Conservation (phyloP, 1,284 basidiomycete genomes). For the Xerocomus nothofagi region DNA sequence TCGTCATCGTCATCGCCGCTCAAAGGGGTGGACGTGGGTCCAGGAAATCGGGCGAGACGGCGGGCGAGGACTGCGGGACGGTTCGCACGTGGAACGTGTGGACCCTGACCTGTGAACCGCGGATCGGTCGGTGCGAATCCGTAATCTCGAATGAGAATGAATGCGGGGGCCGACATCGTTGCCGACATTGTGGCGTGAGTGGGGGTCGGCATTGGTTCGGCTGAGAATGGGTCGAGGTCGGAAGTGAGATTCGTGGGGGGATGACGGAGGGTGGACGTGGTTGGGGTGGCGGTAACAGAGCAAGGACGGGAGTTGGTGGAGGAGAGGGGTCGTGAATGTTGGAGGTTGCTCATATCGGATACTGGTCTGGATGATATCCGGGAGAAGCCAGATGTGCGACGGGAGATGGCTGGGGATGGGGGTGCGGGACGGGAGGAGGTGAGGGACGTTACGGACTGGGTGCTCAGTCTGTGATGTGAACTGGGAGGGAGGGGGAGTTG, state of each 20-base stretch:
- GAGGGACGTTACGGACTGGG: constrained; percentile 37
- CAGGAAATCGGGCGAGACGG: constrained; percentile 37
- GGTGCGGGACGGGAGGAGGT: constrained; percentile 63
- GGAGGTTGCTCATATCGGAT: constrained; percentile 18
- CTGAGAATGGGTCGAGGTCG: neutral
- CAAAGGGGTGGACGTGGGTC: constrained; percentile 17
- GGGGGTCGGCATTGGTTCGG: neutral
- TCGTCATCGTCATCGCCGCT: constrained; percentile 7
- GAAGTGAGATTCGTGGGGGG: neutral
- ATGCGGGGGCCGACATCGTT: constrained; percentile 7
- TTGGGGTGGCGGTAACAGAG: neutral
- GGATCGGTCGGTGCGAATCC: constrained; percentile 53
- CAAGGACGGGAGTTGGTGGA: no score
- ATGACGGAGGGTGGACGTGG: neutral
- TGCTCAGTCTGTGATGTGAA: constrained; percentile 21
- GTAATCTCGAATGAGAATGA: constrained; percentile 64
- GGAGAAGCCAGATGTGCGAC: constrained; percentile 49
- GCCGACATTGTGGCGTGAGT: neutral
- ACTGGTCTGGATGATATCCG: constrained; percentile 25
- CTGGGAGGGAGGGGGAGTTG: constrained; percentile 5
- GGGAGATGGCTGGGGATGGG: constrained; percentile 59
- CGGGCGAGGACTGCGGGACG: constrained; percentile 41
- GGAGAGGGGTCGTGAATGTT: constrained; percentile 6
- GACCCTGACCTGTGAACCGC: constrained; percentile 54
- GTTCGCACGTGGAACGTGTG: constrained; percentile 53